Base-by-base conservation (phyloP, 2,329 filamentous ascomycete genomes). In the Clonostachys rhizophaga region DNA sequence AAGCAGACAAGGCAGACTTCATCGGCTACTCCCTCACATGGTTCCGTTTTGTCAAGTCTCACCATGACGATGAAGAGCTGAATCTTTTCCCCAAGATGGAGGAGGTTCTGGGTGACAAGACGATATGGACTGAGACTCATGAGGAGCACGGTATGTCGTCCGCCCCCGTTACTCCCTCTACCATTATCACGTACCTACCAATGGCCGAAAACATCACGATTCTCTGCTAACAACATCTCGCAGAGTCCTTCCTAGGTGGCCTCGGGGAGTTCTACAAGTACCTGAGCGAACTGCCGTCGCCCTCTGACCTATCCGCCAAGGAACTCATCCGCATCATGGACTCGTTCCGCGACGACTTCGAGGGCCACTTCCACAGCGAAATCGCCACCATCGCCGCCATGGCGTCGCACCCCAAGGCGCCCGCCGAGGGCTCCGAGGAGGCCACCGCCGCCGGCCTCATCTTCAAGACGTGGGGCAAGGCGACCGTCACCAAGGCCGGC, bases 381-480 rank as follows among this genome's bases (percentile, higher is more conserved):
- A 77, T 81, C 49, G 48, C 58, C 45, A 77, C 72, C 40, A 79
- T 81, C 49, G 69, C 76, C 39, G 61, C 60, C 24, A 66, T 81
- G 14, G 64, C 76, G 5, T 54, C 64, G 4, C 76, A 83, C 52
- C 67, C 75, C 2, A 71, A 70, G 41, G 76, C 76, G 1, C 79
- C 79, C 1, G 65, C 62, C 42, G 61, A 69, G 3, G 72, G 70
- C 24, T 68, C 73, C 1, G 62, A 68, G 5, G 68, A 72, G 49
- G 71, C 70, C 6, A 67, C 66, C 5, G 62, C 62, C 2, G 79
- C 80, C 1, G 59, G 67, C 4, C 58, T 68, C 7, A 71, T 74
- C 2, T 83, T 84, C 66, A 79, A 79, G 66, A 61, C 68, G 3
- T 84, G 79, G 79, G 80, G 80, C 49, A 83, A 83, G 69, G 76